Conservation (phyloP, 2,329 filamentous ascomycete genomes). For the Apiospora hydei region DNA sequence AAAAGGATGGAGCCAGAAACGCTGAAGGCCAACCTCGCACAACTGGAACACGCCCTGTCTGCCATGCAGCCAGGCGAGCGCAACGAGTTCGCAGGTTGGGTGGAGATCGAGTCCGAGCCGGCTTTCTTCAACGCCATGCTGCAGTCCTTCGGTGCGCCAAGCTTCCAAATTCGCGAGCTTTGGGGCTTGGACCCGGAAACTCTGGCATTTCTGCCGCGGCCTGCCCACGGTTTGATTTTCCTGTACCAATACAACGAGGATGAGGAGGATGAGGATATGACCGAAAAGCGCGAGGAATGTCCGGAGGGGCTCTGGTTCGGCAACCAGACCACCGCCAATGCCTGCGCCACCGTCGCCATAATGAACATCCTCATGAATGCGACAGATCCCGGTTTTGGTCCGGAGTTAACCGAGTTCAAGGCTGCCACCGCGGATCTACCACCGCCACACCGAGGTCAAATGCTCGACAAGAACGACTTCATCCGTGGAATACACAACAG, state of each 20-base stretch:
- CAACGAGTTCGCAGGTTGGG: conserved; percentile 73
- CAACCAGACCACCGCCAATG: conserved; percentile 87
- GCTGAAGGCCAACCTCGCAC: conserved; percentile 44
- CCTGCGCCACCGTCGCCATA: conserved; percentile 90
- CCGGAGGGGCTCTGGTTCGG: conserved; percentile 86
- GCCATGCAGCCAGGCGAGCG: conserved; percentile 60
- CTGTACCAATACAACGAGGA: conserved; percentile 75
- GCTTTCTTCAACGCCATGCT: conserved; percentile 89
- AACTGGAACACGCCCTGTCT: conserved; percentile 55
- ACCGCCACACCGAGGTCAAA: conserved; percentile 77
- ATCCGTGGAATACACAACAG: conserved; percentile 88
- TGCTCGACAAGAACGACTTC: conserved; percentile 76
- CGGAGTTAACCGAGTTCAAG: conserved; percentile 76
- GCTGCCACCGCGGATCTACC: conserved; percentile 71
- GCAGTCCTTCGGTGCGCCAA: conserved; percentile 75
- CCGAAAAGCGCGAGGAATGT: conserved; percentile 59
- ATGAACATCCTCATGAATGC: conserved; percentile 94
- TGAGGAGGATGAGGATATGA: conserved; percentile 56
- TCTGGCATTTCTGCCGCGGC: conserved; percentile 71
- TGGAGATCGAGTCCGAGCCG: conserved; percentile 89
- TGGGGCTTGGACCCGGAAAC: conserved; percentile 73
- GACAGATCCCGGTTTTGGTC: conserved; percentile 69
- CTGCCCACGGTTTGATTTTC: conserved; percentile 87
- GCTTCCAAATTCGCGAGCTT: conserved; percentile 79
- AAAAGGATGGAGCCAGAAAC: conserved; percentile 45